Evolutionary conservation across 2,329 filamentous ascomycete species (phyloP), one percentile per base, ranked within the genome.

Genomic region (Pseudomassariella vexata): DNA sequence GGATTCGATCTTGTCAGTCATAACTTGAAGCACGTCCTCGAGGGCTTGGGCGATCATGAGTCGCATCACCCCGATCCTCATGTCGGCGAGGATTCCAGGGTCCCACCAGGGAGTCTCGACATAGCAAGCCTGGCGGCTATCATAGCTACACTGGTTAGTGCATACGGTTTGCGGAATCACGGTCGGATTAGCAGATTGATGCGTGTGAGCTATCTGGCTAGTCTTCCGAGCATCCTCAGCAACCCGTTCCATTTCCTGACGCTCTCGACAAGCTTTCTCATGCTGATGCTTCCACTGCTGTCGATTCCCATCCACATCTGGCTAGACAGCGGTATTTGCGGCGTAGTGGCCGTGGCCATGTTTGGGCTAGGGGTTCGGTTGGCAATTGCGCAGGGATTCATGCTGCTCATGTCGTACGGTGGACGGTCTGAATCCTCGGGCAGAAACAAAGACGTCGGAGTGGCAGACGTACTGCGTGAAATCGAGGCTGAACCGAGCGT

Each of bases 231-330:
- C 18, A 73, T 95, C n/a, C 70, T 96, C 35, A 88, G 85, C 45
- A 98, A 96, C 56, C 92, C 92, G 0, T 92, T 89, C 34, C 92
- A 98, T 61, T 88, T 95, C 52, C 73, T 98, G 16, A 96, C 92
- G 0, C 72, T 98, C 7, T 88, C 82, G 17, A 95, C 90, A 60
- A 90, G 87, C 2, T 64, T 77, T 3, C 65, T 94, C 34, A 76
- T 96, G 30, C 72, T 95, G 2, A 56, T 95, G 9, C 73, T 95
- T 10, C 87, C 89, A 0, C 68, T 95, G 16, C 71, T 96, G 12
- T 85, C 82, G 26, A 76, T 92, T 20, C 71, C 80, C n/a, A 75
- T 88, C 32, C 89, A 89, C 55, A 72, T 81, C 30, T 86, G 84
- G 77, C 71, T 95, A 30, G 92, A 98, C 57, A 78, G 83, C 26